Evolutionary conservation across 2,329 filamentous ascomycete genomes (phyloP).

Genomic region (Fusarium sp.): DNA sequence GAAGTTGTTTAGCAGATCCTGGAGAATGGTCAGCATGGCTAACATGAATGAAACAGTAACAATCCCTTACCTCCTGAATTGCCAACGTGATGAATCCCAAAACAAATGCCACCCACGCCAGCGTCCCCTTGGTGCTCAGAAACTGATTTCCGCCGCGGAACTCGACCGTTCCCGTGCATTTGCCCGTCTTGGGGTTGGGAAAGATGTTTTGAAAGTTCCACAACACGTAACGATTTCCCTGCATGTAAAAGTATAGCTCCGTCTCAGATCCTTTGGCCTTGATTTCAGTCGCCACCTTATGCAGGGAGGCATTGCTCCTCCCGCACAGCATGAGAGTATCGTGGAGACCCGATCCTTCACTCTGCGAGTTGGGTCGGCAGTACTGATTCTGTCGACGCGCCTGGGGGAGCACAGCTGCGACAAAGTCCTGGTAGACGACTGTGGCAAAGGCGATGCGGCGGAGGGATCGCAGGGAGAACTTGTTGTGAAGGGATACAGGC

Average conservation of each 20-base stretch:
- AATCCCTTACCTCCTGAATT: slow-evolving; percentile 48
- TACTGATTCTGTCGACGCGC: slow-evolving; percentile 51
- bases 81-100: slow-evolving; percentile 54
- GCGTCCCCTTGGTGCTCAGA: slow-evolving; percentile 51
- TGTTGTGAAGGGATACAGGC: slow-evolving; percentile 48
- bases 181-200: slow-evolving; percentile 51
- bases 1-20: slow-evolving; percentile 50
- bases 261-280: slow-evolving; percentile 40
- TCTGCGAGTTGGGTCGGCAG: slow-evolving; percentile 50
- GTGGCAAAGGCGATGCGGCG: slow-evolving; percentile 54
- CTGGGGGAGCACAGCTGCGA: slow-evolving; percentile 48
- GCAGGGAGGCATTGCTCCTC: slow-evolving; percentile 45
- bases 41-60: neutral
- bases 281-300: slow-evolving; percentile 48
- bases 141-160: slow-evolving; percentile 56
- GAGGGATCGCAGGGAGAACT: slow-evolving; percentile 51
- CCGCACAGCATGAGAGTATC: slow-evolving; percentile 40
- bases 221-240: slow-evolving; percentile 53
- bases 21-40: slow-evolving; percentile 5
- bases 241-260: slow-evolving; percentile 53
- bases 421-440: slow-evolving; percentile 50
- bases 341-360: slow-evolving; percentile 47
- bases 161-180: slow-evolving; percentile 54
- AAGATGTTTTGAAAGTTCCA: slow-evolving; percentile 57
- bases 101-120: slow-evolving; percentile 55